phyloP scores from a whole-genome alignment of 2,329 filamentous ascomycete species.

The Pseudogymnoascus sp. region DNA sequence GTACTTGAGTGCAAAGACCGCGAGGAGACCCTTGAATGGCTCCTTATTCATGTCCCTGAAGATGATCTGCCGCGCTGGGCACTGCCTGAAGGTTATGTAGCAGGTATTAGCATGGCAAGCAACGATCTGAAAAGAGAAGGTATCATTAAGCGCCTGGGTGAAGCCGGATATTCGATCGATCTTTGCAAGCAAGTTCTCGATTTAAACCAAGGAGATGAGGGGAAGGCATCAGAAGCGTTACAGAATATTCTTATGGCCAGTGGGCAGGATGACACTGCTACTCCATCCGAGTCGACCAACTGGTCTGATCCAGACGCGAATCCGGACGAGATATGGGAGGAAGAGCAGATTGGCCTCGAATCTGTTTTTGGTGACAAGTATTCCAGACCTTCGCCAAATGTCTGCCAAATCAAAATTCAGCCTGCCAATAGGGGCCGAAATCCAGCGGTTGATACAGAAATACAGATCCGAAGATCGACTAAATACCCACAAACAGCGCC shows the following conservation, averaged over 20 bases:
- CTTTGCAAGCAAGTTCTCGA: conserved; percentile 74
- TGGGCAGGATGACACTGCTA: conserved; percentile 27
- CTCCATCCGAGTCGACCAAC: conserved; percentile 29
- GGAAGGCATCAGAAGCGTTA: conserved; percentile 66
- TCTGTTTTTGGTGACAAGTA: conserved; percentile 78
- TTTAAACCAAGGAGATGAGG: conserved; percentile 61
- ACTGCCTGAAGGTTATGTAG: conserved; percentile 82
- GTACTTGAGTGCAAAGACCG: conserved; percentile 79
- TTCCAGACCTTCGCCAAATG: conserved; percentile 47
- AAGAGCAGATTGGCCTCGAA: conserved; percentile 75
- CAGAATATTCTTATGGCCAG: conserved; percentile 58
- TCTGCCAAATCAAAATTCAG: conserved; percentile 63
- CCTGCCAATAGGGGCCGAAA: conserved; percentile 43
- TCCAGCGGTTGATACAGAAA: conserved; percentile 42
- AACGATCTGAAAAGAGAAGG: conserved; percentile 74
- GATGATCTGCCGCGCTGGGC: conserved; percentile 93
- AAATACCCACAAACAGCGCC: conserved; percentile 63
- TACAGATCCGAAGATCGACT: conserved; percentile 63
- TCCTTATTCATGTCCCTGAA: conserved; percentile 92
- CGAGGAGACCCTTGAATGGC: conserved; percentile 90
- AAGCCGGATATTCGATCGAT: conserved; percentile 77
- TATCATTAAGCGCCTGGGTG: conserved; percentile 70
- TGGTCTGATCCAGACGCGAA: conserved; percentile 36
- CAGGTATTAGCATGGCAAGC: conserved; percentile 78
- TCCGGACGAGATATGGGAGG: conserved; percentile 66